Evolutionary conservation across 768 basidiomycete species (phyloP).

Genomic region (Cyclocybe aegerita): DNA sequence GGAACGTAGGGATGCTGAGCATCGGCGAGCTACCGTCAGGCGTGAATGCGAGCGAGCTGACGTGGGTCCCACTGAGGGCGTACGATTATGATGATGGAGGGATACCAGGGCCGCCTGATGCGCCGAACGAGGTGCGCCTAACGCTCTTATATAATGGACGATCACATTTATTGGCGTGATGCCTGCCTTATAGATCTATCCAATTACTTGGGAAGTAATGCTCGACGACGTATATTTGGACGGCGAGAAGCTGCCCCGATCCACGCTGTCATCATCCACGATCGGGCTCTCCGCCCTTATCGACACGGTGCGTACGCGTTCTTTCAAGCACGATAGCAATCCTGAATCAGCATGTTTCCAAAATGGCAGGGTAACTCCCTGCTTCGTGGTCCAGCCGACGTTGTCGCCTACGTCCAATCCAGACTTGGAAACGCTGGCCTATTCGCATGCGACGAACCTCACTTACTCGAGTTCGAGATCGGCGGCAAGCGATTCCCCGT

Average conservation of each 20-base stretch:
- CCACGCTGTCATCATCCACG: constrained; percentile 42
- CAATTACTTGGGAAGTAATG: constrained; percentile 70
- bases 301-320: constrained; percentile 56
- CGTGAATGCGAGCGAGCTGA: constrained; percentile 47
- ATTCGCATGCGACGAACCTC: constrained; percentile 60
- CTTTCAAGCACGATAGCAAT: neutral
- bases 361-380: constrained; percentile 66
- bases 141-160: neutral
- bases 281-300: constrained; percentile 64
- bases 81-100: constrained; percentile 57
- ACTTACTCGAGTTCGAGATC: constrained; percentile 66
- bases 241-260: constrained; percentile 57
- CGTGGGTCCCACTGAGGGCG: constrained; percentile 62
- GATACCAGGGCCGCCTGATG: constrained; percentile 51
- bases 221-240: constrained; percentile 75
- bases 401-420: constrained; percentile 47
- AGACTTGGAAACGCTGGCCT: constrained; percentile 33
- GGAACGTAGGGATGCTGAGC: constrained; percentile 63
- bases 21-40: constrained; percentile 63
- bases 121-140: constrained; percentile 56
- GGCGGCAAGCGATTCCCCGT: constrained; percentile 69
- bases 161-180: neutral
- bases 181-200: constrained; percentile 46
- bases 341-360: neutral
- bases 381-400: constrained; percentile 71